These are phyloP conservation scores for Podila clonocystis DNA, from an alignment of 192 early-diverging fungal genomes.

Conservation along the genomic window DNA sequence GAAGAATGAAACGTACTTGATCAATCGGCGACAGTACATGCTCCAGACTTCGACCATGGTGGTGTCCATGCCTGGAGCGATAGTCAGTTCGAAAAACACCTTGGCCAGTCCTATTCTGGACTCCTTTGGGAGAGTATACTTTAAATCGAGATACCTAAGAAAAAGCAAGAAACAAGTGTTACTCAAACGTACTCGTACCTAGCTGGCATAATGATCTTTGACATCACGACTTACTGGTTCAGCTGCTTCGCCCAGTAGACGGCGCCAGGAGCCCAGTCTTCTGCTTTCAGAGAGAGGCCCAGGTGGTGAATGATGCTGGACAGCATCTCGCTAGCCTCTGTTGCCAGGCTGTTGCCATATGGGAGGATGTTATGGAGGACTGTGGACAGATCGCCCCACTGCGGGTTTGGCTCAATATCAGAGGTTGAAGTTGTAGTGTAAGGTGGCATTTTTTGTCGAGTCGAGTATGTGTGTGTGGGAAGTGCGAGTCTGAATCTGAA, in stretches of 20 bases:
- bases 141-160: conserved; percentile 72
- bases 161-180: not conserved
- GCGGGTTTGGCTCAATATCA: not conserved
- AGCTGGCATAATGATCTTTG: not conserved
- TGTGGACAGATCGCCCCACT: conserved; percentile 42
- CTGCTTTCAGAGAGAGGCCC: conserved; percentile 48
- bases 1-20: conserved; percentile 72
- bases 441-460: not conserved
- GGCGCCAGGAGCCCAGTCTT: conserved; percentile 65
- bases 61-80: conserved; percentile 74
- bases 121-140: conserved; percentile 64
- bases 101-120: conserved; percentile 65
- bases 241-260: conserved; percentile 68
- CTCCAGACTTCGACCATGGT: conserved; percentile 72
- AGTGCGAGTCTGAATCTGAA: too few species aligned
- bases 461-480: too few species aligned
- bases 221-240: conserved; percentile 54
- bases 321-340: conserved; percentile 44
- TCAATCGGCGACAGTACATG: conserved; percentile 64
- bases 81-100: conserved; percentile 71
- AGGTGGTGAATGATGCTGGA: conserved; percentile 31
- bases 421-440: not conserved
- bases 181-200: too few species aligned
- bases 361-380: conserved; percentile 38
- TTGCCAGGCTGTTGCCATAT: conserved; percentile 32